These are phyloP conservation scores for Carpinus fangiana DNA, from an alignment of 306 rosid species.

Conservation along the genomic window DNA sequence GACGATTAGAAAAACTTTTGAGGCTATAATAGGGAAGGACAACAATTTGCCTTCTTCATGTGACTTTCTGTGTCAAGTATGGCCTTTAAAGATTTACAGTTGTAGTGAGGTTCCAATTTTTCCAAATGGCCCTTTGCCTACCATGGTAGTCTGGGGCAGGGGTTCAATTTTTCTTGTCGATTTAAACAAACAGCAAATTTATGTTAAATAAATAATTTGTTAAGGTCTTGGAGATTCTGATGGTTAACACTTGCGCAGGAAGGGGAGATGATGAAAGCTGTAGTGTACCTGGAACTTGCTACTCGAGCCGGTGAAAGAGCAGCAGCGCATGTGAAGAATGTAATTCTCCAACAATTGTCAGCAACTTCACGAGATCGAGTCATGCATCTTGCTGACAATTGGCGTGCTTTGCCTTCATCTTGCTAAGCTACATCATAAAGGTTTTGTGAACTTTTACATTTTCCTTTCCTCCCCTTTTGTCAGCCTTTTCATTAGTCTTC, in stretches of 20 bases:
- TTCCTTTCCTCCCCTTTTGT: not conserved
- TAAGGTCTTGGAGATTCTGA: conserved; percentile 9
- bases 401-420: conserved; percentile 68
- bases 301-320: conserved; percentile 74
- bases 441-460: conserved; percentile 1
- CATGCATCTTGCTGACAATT: conserved; percentile 58
- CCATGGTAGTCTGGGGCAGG: not conserved
- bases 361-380: conserved; percentile 54
- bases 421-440: conserved; percentile 31
- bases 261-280: conserved; percentile 75
- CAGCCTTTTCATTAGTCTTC: not conserved
- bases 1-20: not conserved
- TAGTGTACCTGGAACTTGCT: conserved; percentile 89
- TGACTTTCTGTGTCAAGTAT: too few relatives aligned
- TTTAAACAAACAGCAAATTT: not conserved
- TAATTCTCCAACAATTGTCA: conserved; percentile 59
- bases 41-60: not conserved
- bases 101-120: not conserved
- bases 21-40: not conserved
- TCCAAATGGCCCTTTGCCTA: not conserved
- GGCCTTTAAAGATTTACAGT: not conserved
- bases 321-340: conserved; percentile 67
- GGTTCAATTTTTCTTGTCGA: not conserved
- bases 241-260: conserved; percentile 51
- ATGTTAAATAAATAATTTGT: not conserved